phyloP scores from a whole-genome alignment of 768 basidiomycete species.

The Boletus rufocinnamomeus region DNA sequence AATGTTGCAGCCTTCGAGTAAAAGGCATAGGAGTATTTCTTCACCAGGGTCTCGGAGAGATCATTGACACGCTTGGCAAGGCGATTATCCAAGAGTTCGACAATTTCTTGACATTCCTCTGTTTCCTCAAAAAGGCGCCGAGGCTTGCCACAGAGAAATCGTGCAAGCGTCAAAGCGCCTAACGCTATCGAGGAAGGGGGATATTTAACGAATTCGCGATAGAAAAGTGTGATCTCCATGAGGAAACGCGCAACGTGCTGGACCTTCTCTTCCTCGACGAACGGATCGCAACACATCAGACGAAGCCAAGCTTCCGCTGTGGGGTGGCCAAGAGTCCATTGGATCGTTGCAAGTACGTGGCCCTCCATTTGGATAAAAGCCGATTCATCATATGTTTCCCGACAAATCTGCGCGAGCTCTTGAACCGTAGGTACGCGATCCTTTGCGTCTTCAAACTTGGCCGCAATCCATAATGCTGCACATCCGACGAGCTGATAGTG shows the following conservation, averaged over 20 bases:
- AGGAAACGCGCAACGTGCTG: slow-evolving; percentile 96
- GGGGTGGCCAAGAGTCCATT: slow-evolving; percentile 96
- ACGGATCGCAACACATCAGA: slow-evolving; percentile 71
- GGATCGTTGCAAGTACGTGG: slow-evolving; percentile 93
- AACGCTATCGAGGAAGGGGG: slow-evolving; percentile 84
- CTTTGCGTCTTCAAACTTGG: slow-evolving; percentile 99
- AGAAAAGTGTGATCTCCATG: slow-evolving; percentile 99
- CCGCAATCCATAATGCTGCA: slow-evolving; percentile 97
- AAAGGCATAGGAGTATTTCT: slow-evolving; percentile 97
- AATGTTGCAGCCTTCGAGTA: slow-evolving; percentile 95
- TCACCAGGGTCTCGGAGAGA: slow-evolving; percentile 92
- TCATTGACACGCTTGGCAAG: slow-evolving; percentile 88
- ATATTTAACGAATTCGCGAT: slow-evolving; percentile 90
- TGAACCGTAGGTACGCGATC: slow-evolving; percentile 96
- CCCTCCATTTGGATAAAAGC: slow-evolving; percentile 99
- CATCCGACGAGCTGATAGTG: slow-evolving; percentile 99
- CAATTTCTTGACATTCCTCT: slow-evolving; percentile 78
- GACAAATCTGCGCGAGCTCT: slow-evolving; percentile 93
- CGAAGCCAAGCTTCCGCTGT: slow-evolving; percentile 98
- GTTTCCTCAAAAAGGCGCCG: slow-evolving; percentile 84
- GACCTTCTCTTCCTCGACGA: slow-evolving; percentile 82
- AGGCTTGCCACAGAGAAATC: slow-evolving; percentile 81
- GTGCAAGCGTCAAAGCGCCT: slow-evolving; percentile 87
- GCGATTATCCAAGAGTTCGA: slow-evolving; percentile 82
- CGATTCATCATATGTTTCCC: slow-evolving; percentile 93